Evolutionary conservation across 1,284 basidiomycete genomes (phyloP).

Genomic region (Moesziomyces parantarcticus): DNA sequence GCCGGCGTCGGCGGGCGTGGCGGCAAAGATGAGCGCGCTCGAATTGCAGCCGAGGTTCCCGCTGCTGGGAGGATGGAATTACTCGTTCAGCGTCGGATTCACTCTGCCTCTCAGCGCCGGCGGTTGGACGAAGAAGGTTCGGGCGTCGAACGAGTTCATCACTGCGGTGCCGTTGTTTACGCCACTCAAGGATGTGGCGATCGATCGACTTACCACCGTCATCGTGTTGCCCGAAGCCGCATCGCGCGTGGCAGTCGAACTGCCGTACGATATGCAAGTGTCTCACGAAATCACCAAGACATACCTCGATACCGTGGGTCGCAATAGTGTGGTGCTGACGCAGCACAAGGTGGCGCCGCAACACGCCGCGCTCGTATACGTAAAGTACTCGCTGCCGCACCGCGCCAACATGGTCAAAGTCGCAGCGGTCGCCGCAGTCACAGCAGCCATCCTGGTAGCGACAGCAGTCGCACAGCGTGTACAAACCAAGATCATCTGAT

Average conservation of each 20-base stretch:
- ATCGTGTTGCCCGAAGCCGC: conserved; percentile 94
- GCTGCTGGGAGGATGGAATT: conserved; percentile 96
- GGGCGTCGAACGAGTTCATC: conserved; percentile 70
- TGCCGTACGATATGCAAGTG: conserved; percentile 82
- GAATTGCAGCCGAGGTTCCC: conserved; percentile 92
- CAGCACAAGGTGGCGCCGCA: conserved; percentile 71
- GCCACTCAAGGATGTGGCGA: conserved; percentile 80
- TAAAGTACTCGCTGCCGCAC: conserved; percentile 51
- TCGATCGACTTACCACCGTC: conserved; percentile 81
- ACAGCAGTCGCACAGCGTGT: conserved; percentile 37
- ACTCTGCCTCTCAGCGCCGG: conserved; percentile 73
- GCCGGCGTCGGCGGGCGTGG: not conserved
- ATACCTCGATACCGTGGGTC: conserved; percentile 92
- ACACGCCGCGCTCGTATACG: conserved; percentile 38
- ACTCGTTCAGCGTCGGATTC: conserved; percentile 92
- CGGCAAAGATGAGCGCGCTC: conserved; percentile 70
- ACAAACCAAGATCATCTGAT: conserved; percentile 31
- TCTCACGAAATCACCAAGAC: conserved; percentile 78
- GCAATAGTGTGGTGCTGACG: conserved; percentile 79
- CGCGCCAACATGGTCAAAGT: conserved; percentile 50
- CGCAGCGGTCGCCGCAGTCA: conserved; percentile 28
- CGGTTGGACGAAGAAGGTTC: conserved; percentile 72
- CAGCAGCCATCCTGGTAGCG: conserved; percentile 18
- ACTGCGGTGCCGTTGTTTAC: conserved; percentile 89
- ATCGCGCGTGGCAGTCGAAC: conserved; percentile 76